Evolutionary conservation across 129 eudicot genomes (phyloP).

Genomic region (Oenanthe sinensis): DNA sequence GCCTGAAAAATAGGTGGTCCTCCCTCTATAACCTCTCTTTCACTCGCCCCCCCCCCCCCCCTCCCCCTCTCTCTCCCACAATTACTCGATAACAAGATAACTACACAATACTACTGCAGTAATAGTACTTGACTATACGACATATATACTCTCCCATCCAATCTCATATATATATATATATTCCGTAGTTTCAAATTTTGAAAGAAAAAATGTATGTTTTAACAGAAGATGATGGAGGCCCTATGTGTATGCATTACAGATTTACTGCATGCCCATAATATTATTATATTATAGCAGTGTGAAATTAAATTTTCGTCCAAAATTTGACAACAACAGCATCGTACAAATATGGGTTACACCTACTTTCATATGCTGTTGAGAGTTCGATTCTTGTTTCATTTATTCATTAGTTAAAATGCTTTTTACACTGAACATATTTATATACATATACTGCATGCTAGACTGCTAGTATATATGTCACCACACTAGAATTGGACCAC

Average conservation of each 20-base stretch:
- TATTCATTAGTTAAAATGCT: background rate
- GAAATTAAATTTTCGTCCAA: no score
- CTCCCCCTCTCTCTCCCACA: background rate
- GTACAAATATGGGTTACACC: background rate
- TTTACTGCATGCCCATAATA: no score
- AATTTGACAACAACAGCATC: background rate
- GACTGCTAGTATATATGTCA: background rate
- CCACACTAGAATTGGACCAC: slow-evolving; percentile 7
- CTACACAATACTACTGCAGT: slow-evolving; percentile 1
- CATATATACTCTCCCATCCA: background rate
- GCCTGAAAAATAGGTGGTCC: slow-evolving; percentile 22
- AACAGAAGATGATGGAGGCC: background rate
- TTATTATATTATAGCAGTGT: no score
- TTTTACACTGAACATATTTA: background rate
- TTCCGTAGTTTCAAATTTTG: background rate
- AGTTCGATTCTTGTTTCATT: background rate
- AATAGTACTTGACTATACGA: background rate
- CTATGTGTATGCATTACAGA: background rate
- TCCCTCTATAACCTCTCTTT: background rate
- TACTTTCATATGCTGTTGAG: background rate
- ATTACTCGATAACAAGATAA: slow-evolving; percentile 2
- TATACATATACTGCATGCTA: background rate
- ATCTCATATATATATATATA: background rate
- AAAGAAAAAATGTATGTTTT: background rate
- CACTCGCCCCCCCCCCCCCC: no score